phyloP scores from a whole-genome alignment of 2,329 filamentous ascomycete species.

The Diplodia seriata region DNA sequence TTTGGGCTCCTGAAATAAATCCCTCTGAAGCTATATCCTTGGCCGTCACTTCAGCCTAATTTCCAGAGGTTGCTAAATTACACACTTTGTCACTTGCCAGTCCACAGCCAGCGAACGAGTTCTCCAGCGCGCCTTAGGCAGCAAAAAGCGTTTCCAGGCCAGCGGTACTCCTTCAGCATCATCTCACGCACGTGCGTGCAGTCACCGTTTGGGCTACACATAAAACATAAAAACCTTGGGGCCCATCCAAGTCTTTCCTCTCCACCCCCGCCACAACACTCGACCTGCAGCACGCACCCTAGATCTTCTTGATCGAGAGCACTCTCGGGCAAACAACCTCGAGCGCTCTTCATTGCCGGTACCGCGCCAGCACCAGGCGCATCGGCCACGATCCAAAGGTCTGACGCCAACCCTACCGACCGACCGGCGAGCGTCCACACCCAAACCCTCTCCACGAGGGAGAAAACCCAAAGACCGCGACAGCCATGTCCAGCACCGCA shows the following conservation, averaged over 20 bases:
- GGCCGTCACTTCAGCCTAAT: too few relatives aligned
- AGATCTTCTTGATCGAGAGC: neutral
- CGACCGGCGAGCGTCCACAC: too few relatives aligned
- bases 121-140: neutral
- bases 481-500: too few relatives aligned
- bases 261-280: neutral
- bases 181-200: neutral
- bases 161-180: neutral
- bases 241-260: neutral
- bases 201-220: neutral
- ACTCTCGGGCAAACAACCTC: neutral
- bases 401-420: neutral
- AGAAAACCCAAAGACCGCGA: too few relatives aligned
- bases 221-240: neutral
- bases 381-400: neutral
- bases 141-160: neutral
- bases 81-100: neutral
- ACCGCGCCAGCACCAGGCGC: neutral
- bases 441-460: too few relatives aligned
- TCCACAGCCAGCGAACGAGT: neutral
- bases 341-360: neutral
- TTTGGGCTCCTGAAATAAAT: neutral
- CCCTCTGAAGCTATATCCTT: too few relatives aligned
- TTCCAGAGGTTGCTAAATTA: neutral
- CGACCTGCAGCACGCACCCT: neutral